Evolutionary conservation across 441 rosid genomes (phyloP), one percentile per base, ranked within the genome.

Genomic region (Pelargonium cotyledonis): DNA sequence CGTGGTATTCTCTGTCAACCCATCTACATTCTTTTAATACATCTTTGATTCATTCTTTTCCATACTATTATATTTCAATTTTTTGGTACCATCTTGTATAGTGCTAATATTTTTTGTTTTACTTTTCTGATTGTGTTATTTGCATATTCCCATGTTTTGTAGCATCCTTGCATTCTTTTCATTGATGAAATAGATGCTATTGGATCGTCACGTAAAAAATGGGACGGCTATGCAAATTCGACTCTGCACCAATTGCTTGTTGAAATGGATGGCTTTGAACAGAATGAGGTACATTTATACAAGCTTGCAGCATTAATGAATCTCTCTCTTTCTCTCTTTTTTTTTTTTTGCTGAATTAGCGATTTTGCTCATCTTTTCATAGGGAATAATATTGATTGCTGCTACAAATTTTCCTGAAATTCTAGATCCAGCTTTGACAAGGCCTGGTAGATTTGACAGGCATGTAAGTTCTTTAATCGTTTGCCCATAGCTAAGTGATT

Each of bases 181-280:
- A 95, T 95, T 71, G 99, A 95, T 78, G 99, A 92, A 83, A 95
- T 92, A 73, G 98, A 95, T 80, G 99, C 98, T 29, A 92, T 95
- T 80, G 99, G 99, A 55, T 90, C 99, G 26, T 92, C 98, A 5
- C 78, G 99, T 73, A 95, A 95, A 75, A 97, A 92, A 81, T 92
- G 99, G 99, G 99, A 95, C 83, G 99, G 99, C 68, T 98, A 95
- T 83, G 92, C 99, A 12, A 92, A 95, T 90, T 92, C 90, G 82
- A 95, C 98, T n/a, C 78, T 95, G 82, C 99, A 95, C 78, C 99
- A 95, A 72, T 78, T 95, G 67, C 99, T 95, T 65, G 99, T 95
- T 31, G 97, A 95, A 81, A 95, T 92, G 98, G 99, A 90, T 83
- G 98, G 99, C 72, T 92, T 92, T 79, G 99, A 92, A 78, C 95